Percentiles rank a stretch among this genome's conserved stretches.
Evolutionary conservation across 2,329 filamentous ascomycete species (phyloP).

Genomic region (Fusarium sp.): DNA sequence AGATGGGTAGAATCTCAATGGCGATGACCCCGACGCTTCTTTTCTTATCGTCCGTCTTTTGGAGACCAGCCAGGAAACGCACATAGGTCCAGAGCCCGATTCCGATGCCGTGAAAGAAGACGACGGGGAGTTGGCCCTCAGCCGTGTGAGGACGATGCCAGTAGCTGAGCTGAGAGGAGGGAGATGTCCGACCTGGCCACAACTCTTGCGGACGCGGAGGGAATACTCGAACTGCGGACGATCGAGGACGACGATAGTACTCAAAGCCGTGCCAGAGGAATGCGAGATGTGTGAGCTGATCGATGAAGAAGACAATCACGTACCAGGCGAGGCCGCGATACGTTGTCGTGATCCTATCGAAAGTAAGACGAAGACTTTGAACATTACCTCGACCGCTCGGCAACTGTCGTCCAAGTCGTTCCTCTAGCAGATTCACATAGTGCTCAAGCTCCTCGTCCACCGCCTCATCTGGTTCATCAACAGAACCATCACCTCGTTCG

Average conservation of each 20-base stretch:
- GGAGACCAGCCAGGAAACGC: constrained; percentile 66
- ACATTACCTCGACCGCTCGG: constrained; percentile 67
- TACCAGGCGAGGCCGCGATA: constrained; percentile 77
- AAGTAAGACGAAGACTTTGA: constrained; percentile 70
- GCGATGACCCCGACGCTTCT: constrained; percentile 72
- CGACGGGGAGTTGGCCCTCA: constrained; percentile 62
- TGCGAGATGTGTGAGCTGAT: constrained; percentile 61
- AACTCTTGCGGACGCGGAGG: constrained; percentile 68
- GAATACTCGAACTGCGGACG: constrained; percentile 58
- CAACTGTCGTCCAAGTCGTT: constrained; percentile 63
- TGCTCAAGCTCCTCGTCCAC: constrained; percentile 57
- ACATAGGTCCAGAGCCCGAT: constrained; percentile 75
- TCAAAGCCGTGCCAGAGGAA: constrained; percentile 64
- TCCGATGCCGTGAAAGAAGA: constrained; percentile 80
- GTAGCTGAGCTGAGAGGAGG: constrained; percentile 67
- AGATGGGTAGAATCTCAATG: constrained; percentile 74
- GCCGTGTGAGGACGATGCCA: constrained; percentile 73
- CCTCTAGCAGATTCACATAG: constrained; percentile 66
- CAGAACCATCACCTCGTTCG: constrained; percentile 54
- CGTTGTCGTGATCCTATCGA: constrained; percentile 72
- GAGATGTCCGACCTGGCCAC: constrained; percentile 60
- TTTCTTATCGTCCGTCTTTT: constrained; percentile 45
- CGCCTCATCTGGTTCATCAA: constrained; percentile 45
- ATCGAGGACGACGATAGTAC: constrained; percentile 58
- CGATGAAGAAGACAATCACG: constrained; percentile 65